A percentile compares a stretch with the other conserved stretches of the same genome.
phyloP scores from a whole-genome alignment of 129 eudicot species.

The Chrysanthemum seticuspe region DNA sequence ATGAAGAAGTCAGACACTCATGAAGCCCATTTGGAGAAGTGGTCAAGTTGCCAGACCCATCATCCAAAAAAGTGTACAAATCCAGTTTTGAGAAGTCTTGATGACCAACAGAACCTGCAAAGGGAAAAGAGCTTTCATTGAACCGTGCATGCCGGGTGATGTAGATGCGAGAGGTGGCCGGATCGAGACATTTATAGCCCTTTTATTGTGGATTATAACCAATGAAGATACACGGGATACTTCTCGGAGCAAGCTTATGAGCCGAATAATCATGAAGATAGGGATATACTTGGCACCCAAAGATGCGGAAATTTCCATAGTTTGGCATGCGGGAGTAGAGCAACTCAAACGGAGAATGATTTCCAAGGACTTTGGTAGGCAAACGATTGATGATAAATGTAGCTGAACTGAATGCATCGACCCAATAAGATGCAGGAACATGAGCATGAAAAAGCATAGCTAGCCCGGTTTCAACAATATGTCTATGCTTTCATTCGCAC shows the following conservation, averaged over 20 bases:
- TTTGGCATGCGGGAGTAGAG: not conserved
- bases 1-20: not conserved
- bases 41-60: not conserved
- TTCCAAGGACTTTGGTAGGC: not conserved
- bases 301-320: not conserved
- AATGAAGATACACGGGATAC: not conserved
- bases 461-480: not conserved
- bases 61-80: not conserved
- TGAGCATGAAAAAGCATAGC: not conserved
- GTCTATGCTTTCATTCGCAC: not conserved
- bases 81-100: not conserved
- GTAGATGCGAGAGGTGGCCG: not conserved
- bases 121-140: not conserved
- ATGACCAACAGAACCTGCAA: not conserved
- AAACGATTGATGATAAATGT: not conserved
- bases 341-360: not conserved
- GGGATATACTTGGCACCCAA: not conserved
- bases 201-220: not conserved
- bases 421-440: not conserved
- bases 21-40: not conserved
- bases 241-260: not conserved
- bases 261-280: not conserved
- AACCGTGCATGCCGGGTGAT: conserved; percentile 5
- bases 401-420: not conserved
- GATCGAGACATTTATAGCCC: not conserved